Percentiles rank a stretch among this genome's conserved stretches.
Evolutionary conservation across 2,329 filamentous ascomycete species (phyloP).

Genomic region (Colletotrichum somersetense): DNA sequence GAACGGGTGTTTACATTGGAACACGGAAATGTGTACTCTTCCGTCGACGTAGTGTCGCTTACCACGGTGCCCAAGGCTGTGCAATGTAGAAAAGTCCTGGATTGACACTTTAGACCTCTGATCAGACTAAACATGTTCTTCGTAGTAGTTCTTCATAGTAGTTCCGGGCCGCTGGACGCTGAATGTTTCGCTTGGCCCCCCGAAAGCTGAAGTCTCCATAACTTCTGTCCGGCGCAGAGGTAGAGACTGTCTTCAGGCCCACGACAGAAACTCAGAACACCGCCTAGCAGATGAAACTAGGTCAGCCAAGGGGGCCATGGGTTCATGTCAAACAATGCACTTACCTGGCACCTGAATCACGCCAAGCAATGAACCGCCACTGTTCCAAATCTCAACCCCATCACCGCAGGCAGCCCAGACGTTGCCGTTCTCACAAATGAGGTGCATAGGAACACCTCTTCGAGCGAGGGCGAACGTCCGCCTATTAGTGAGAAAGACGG

Average conservation of each 20-base stretch:
- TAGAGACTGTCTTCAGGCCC: slow-evolving; percentile 58
- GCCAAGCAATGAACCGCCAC: slow-evolving; percentile 59
- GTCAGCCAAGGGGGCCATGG: not conserved
- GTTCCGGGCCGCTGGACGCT: not conserved
- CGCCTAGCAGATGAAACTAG: slow-evolving; percentile 45
- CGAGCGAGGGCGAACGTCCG: slow-evolving; percentile 65
- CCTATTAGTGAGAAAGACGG: slow-evolving; percentile 60
- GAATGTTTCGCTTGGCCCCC: too few relatives aligned
- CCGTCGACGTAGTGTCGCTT: not conserved
- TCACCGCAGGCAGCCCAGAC: slow-evolving; percentile 62
- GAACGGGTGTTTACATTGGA: not conserved
- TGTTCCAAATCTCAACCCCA: slow-evolving; percentile 63
- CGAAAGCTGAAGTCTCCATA: slow-evolving; percentile 57
- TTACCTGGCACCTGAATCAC: slow-evolving; percentile 54
- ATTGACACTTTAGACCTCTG: not conserved
- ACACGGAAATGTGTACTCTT: not conserved
- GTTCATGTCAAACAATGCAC: slow-evolving; percentile 12
- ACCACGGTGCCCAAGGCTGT: not conserved
- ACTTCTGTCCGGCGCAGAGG: slow-evolving; percentile 59
- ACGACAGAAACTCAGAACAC: slow-evolving; percentile 61
- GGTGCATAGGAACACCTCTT: slow-evolving; percentile 58
- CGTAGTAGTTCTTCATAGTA: not conserved
- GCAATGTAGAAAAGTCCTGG: not conserved
- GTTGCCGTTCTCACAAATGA: slow-evolving; percentile 60
- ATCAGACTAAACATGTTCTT: not conserved